phyloP scores from a whole-genome alignment of 73 alveolate genomes.

The Tetrahymena malaccensis region DNA sequence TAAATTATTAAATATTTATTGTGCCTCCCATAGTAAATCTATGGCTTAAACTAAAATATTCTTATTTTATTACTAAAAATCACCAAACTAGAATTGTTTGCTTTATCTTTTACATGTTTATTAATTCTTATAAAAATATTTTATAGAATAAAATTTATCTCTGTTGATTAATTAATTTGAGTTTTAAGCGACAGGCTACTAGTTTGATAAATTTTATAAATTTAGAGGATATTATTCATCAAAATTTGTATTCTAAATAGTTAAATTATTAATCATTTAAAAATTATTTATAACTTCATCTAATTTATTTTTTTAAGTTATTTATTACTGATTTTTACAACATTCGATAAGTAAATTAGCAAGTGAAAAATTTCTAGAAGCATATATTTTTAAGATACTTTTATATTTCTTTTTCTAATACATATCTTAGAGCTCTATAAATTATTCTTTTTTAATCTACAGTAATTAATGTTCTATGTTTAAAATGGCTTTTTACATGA shows the following conservation, averaged over 20 bases:
- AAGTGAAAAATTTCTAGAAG: neutral
- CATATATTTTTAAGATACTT: neutral
- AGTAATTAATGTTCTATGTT: neutral
- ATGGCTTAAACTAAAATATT: neutral
- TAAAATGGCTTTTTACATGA: neutral
- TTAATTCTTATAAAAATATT: no score
- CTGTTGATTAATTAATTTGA: neutral
- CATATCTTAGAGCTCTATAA: neutral
- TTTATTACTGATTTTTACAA: neutral
- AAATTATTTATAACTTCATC: no score
- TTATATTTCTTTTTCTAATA: no score
- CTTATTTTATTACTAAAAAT: no score
- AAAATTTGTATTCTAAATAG: neutral
- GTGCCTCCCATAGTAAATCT: neutral
- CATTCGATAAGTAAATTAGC: neutral
- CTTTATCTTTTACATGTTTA: neutral
- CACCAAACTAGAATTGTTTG: neutral
- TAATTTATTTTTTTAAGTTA: no score
- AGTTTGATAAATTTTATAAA: neutral
- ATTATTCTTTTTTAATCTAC: no score
- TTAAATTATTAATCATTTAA: neutral
- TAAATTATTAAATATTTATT: no score
- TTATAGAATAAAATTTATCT: neutral
- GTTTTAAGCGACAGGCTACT: no score
- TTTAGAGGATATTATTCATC: neutral